Evolutionary conservation across 2,329 filamentous ascomycete species (phyloP), one percentile per base, ranked within the genome.

Genomic region (Paraconiothyrium brasiliense): DNA sequence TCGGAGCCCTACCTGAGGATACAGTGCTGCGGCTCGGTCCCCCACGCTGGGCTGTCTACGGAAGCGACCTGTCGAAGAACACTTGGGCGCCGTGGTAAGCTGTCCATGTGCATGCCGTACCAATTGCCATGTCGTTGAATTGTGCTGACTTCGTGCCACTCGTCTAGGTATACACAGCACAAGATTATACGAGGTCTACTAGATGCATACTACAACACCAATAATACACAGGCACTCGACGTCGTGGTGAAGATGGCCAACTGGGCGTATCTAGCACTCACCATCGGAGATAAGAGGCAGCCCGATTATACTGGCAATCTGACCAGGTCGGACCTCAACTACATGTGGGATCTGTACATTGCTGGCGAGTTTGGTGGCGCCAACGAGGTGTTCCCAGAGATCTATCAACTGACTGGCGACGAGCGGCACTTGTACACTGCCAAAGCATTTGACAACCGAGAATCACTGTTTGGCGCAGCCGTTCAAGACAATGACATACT

Each of bases 311-410:
- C 52, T 11, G 62, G 64, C 24, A 67, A 67, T 44, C 48, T 65
- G 27, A 67, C 64, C 2, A 48, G 64, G 20, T 47, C 37, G n/a
- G 64, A 67, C 49, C 64, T 67, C 58, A 67, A 67, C 34, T 67
- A 61, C 32, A 65, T 65, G 64, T 67, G 62, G 64, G 64, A 67
- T 44, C 47, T 56, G 8, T 67, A 67, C 51, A 67, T 67, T 47
- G 64, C 54, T 22, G 64, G 64, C 51, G 65, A 65, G 22, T 67
- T 64, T 41, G 64, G 64, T 22, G 61, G 64, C 8, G 64, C 64
- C 2, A 66, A 66, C 34, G 64, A 66, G 51, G 61, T 66, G 11
- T 66, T 61, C 30, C 51, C 64, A 14, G 61, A 66, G 22, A 66
- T 66, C 13, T 64, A 63, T 22, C 58, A 52, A 10, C 30, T 65